Evolutionary conservation across 2,329 filamentous ascomycete species (phyloP), one percentile per base, ranked within the genome.

Genomic region (Decorospora gaudefroyi): DNA sequence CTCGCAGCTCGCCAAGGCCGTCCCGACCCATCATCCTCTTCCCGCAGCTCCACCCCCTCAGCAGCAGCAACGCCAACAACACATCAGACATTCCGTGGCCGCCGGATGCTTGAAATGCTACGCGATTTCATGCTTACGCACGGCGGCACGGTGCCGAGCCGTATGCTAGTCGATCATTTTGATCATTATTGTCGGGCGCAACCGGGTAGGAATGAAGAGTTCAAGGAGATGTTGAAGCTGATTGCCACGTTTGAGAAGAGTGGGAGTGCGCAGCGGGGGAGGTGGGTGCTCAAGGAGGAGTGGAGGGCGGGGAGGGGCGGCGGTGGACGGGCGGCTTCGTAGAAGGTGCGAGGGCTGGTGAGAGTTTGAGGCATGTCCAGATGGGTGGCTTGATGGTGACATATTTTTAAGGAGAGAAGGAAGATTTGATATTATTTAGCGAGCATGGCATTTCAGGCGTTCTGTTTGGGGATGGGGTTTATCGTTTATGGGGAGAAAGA

Each of bases 81-180:
- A 9, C 55, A 66, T 2, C 49, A 41, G 19, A 52, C 53, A 0
- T 64, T 65, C 45, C 61, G 64, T 4, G 51, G 74, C 63, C 49
- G 70, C 54, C 73, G 75, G 18, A 76, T 78, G 62, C 57, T 78
- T 10, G 69, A 68, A 21, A 64, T 76, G 59, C 95, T 96, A 43
- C 84, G 85, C 26, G 81, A 86, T 28, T 97, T 90, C 58, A 84
- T 97, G 53, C 78, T 79, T 30, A 78, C 82, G 16, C 90, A 95
- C 42, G 87, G 88, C 7, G 90, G 90, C 3, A 80, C 82, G 22
- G 88, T 88, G 4, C 84, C 88, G 4, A 91, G 87, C 28, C 90
- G 95, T 73, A 85, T 90, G 77, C 72, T 96, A 30, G 87, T 96
- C 16, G 88, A 95, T 61, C 90, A 96, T 62, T 97, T 96, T 70